Conservation (phyloP, 1,284 basidiomycete genomes). For the Boletus semigastroideus region DNA sequence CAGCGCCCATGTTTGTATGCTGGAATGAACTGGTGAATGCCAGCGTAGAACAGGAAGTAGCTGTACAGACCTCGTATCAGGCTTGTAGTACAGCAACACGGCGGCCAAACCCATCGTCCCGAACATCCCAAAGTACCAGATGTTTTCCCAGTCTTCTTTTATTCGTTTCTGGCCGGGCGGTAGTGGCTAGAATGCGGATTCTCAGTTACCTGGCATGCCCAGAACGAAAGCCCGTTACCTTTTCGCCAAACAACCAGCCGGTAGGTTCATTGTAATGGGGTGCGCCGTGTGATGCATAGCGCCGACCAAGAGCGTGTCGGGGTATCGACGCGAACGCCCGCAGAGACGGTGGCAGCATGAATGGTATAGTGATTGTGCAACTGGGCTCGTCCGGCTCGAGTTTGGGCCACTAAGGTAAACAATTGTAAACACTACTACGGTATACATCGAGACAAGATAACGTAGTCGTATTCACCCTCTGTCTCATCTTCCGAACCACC, state of each 20-base stretch:
- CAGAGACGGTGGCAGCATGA: constrained; percentile 41
- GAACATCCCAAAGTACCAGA: constrained; percentile 91
- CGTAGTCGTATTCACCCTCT: constrained; percentile 49
- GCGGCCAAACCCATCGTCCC: constrained; percentile 80
- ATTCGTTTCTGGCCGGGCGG: constrained; percentile 81
- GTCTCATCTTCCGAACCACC: constrained; percentile 32
- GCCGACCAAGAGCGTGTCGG: constrained; percentile 30
- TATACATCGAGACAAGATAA: constrained; percentile 49
- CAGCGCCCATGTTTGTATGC: constrained; percentile 89
- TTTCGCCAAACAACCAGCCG: constrained; percentile 86
- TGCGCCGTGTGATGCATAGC: constrained; percentile 73
- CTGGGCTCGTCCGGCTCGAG: neutral
- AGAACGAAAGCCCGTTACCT: constrained; percentile 48
- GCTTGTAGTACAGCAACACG: constrained; percentile 89
- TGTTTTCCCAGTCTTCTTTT: constrained; percentile 85
- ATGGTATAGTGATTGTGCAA: constrained; percentile 4
- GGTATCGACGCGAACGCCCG: constrained; percentile 30
- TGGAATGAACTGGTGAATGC: constrained; percentile 29
- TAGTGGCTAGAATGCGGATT: constrained; percentile 51
- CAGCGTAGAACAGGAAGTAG: neutral
- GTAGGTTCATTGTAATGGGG: constrained; percentile 87
- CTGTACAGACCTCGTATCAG: constrained; percentile 84
- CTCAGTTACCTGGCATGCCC: constrained; percentile 3
- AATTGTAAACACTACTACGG: constrained; percentile 21
- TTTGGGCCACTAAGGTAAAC: constrained; percentile 15